Percentiles rank a stretch among this genome's conserved stretches.
Conservation (phyloP, 345 rosid species). For the Melaleuca alternifolia region DNA sequence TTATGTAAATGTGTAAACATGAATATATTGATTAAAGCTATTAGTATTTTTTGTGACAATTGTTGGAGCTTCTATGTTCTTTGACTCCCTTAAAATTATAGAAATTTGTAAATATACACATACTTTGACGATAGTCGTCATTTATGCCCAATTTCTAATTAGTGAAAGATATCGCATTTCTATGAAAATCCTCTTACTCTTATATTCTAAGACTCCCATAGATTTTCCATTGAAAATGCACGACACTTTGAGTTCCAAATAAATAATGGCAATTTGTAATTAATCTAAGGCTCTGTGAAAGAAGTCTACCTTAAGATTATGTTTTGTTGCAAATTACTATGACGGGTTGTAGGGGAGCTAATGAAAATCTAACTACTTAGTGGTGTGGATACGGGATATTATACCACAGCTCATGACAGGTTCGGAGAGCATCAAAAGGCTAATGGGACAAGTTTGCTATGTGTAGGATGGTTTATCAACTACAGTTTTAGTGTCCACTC, state of each 20-base stretch:
- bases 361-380: neutral
- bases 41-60: neutral
- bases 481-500: neutral
- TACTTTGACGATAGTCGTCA: rapidly evolving
- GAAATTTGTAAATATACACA: neutral
- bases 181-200: neutral
- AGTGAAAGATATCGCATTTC: neutral
- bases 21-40: neutral
- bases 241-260: rapidly evolving
- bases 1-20: neutral
- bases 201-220: too few species aligned
- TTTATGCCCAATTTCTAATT: neutral
- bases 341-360: too few species aligned
- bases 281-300: neutral
- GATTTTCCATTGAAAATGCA: too few species aligned
- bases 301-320: neutral
- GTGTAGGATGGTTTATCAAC: neutral
- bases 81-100: neutral
- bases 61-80: neutral
- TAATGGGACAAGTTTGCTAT: neutral
- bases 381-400: neutral
- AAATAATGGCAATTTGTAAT: neutral
- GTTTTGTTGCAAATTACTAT: neutral
- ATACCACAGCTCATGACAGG: neutral
- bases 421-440: neutral